Evolutionary conservation across 1,139 yeast genomes (phyloP), one percentile per base, ranked within the genome.

Genomic region (Sugiyamaella pinicola): DNA sequence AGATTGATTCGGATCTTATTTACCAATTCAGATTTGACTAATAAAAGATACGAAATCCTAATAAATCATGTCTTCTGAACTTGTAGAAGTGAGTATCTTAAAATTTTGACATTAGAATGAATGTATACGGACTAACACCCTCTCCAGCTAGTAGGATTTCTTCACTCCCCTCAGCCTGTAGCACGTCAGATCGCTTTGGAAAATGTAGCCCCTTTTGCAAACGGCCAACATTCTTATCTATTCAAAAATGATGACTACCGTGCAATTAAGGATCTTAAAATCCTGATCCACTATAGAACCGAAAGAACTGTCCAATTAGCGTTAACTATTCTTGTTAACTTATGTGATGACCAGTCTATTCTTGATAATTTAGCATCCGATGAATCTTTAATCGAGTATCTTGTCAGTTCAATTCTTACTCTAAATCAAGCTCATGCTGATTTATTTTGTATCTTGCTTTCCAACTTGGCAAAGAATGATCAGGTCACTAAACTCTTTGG

Each of bases 141-240:
- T 24, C 6, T 26, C 12, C 18, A 47, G 51, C 64, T 90, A 47
- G 96, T 91, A 18, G 82, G 79, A 47, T 91, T 93, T 69, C 76
- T 93, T 57, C 96, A 88, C 68, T 82, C 91, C 7, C 85, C 87
- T 1, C 91, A 87, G 64, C 85, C 88, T 3, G 87, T 88, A 7
- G 89, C 90, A 28, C 83, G 87, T 54, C 90, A 85, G 61, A 84
- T 91, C 53, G 98, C 98, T 0, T 74, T 91, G 52, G 95, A 87
- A 62, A 84, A 89, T 66, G 71, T 91, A 51, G 91, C 89, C 12
- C 96, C 95, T 1, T 88, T 79, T 68, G 87, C 96, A 7, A 82
- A 83, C 52, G 87, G 88, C 12, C 75, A 84, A 2, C 80, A 84
- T 47, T 82, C 82, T 54, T 74, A 76, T 49, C 76, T 88, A 31